Conservation (phyloP, 208 protist species). For the Trichomonas tenax region DNA sequence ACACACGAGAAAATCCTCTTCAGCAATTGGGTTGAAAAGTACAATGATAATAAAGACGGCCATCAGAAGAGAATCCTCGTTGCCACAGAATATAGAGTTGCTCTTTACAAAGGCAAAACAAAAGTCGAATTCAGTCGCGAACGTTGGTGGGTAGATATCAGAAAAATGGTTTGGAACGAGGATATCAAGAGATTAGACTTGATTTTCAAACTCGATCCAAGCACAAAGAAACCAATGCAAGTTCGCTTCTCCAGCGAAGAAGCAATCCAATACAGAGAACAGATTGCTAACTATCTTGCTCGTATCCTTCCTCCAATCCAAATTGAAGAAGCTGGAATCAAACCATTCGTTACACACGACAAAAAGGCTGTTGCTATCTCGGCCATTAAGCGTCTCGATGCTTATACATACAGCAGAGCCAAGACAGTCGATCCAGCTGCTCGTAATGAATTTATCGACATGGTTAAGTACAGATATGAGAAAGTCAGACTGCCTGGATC, state of each 20-base stretch:
- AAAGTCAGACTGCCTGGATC: not conserved
- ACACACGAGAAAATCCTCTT: not conserved
- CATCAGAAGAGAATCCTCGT: not conserved
- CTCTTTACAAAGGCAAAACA: not conserved
- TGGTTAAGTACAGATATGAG: not conserved
- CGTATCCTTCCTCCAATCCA: not conserved
- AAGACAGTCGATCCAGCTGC: not conserved
- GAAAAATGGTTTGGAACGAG: not conserved
- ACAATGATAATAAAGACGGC: not conserved
- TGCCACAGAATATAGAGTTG: not conserved
- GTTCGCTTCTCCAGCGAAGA: not conserved
- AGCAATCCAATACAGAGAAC: not conserved
- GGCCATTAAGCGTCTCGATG: not conserved
- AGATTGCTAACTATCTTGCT: not conserved
- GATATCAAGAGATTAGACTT: not conserved
- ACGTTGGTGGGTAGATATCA: not conserved
- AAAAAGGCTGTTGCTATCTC: not conserved
- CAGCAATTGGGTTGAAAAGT: not conserved
- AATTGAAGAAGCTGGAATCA: not conserved
- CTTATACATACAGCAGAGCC: not conserved
- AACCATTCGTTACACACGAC: not conserved
- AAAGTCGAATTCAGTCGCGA: not conserved
- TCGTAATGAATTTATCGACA: not conserved
- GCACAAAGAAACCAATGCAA: not conserved
- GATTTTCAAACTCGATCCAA: not conserved